A percentile compares a stretch with the other conserved stretches of the same genome.
Conservation (phyloP, 2,329 filamentous ascomycete species). For the Aspergillus brasiliensis region DNA sequence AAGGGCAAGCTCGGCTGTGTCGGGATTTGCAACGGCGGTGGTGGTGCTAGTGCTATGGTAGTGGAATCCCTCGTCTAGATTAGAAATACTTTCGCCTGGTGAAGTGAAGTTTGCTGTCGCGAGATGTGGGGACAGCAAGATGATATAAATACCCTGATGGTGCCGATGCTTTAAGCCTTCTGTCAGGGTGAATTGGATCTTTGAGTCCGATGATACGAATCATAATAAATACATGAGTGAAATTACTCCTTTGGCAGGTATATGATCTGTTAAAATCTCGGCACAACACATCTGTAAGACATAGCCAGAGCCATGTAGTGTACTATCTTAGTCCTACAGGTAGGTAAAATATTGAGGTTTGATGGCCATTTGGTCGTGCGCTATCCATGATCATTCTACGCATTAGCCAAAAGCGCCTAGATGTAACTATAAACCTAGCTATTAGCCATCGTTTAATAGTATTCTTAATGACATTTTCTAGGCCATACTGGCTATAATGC, state of each 20-base stretch:
- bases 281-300: no score
- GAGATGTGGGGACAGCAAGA: not conserved
- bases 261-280: no score
- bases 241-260: no score
- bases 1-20: conserved; percentile 91
- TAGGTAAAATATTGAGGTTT: no score
- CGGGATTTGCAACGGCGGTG: conserved; percentile 97
- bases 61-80: conserved; percentile 64
- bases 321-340: no score
- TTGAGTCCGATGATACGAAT: not conserved
- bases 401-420: not conserved
- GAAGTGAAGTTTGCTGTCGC: not conserved
- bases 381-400: no score
- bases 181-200: not conserved
- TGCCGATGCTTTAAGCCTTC: not conserved
- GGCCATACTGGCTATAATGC: not conserved
- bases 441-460: no score
- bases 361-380: no score
- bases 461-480: not conserved
- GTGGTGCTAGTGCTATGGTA: conserved; percentile 90
- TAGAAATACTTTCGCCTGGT: not conserved
- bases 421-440: not conserved
- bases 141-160: not conserved
- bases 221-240: not conserved
- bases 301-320: no score